Percentiles rank a stretch among this genome's conserved stretches.
These are phyloP conservation scores for Scytalidium lignicola DNA, from an alignment of 2,329 filamentous ascomycete genomes.

Conservation along the genomic window DNA sequence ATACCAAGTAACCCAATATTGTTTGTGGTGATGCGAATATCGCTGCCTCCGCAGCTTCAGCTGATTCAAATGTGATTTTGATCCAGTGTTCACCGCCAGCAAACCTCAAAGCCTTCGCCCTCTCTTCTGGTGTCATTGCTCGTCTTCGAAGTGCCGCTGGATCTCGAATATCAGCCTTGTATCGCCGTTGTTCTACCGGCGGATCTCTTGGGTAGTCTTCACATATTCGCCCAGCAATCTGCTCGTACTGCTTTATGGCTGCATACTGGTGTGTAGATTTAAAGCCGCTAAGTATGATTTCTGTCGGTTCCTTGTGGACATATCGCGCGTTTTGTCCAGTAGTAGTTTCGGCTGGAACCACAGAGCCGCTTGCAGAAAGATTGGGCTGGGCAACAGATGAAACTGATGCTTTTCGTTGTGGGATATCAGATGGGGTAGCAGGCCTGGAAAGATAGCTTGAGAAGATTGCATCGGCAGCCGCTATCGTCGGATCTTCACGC, in stretches of 20 bases:
- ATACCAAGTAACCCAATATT: slow-evolving; percentile 65
- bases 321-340: slow-evolving; percentile 18
- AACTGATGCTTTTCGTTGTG: slow-evolving; percentile 26
- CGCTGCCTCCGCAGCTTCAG: slow-evolving; percentile 65
- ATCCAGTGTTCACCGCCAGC: slow-evolving; percentile 90
- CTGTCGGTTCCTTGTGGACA: slow-evolving; percentile 54
- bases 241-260: slow-evolving; percentile 83
- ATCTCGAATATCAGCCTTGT: slow-evolving; percentile 69
- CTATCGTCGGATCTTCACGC: slow-evolving; percentile 56
- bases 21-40: slow-evolving; percentile 66
- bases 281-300: slow-evolving; percentile 84
- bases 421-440: slow-evolving; percentile 22
- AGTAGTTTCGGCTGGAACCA: slow-evolving; percentile 22
- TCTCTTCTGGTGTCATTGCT: slow-evolving; percentile 65
- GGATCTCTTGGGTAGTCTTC: slow-evolving; percentile 90
- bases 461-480: slow-evolving; percentile 58
- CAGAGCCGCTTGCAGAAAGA: slow-evolving; percentile 28
- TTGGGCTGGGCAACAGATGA: slow-evolving; percentile 28
- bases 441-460: slow-evolving; percentile 47
- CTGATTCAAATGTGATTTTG: slow-evolving; percentile 74
- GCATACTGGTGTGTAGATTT: slow-evolving; percentile 69
- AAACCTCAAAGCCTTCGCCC: slow-evolving; percentile 73
- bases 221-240: slow-evolving; percentile 78
- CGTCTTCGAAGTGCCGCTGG: slow-evolving; percentile 62
- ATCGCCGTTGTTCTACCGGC: slow-evolving; percentile 64